These are phyloP conservation scores for Pythium vanterpoolii DNA, from an alignment of 352 stramenopile genomes.

Conservation along the genomic window DNA sequence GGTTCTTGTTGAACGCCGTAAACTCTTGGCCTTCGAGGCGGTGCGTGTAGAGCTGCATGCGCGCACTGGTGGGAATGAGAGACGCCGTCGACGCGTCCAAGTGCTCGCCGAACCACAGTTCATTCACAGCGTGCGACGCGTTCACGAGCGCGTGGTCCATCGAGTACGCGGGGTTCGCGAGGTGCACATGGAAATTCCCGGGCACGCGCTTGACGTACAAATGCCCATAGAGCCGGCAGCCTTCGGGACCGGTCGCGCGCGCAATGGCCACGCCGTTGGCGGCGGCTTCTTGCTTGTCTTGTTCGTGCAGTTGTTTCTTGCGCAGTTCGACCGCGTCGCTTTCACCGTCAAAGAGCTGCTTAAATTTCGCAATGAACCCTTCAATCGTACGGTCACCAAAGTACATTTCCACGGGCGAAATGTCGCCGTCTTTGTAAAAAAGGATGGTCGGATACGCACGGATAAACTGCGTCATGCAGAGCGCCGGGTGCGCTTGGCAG, in stretches of 20 bases:
- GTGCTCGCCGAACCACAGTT: constrained; percentile 94
- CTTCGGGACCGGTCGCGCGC: constrained; percentile 59
- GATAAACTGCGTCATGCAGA: constrained; percentile 95
- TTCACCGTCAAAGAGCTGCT: constrained; percentile 80
- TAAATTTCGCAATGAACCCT: constrained; percentile 90
- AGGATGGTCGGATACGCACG: constrained; percentile 96
- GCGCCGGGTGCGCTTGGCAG: constrained; percentile 90
- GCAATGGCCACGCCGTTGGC: constrained; percentile 60
- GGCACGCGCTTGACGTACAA: constrained; percentile 91
- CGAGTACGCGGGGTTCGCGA: constrained; percentile 94
- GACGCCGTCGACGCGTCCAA: constrained; percentile 46
- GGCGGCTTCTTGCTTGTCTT: constrained; percentile 86
- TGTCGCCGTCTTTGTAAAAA: constrained; percentile 93
- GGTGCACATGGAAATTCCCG: constrained; percentile 98
- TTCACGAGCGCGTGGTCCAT: constrained; percentile 90
- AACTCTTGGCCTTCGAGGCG: constrained; percentile 92
- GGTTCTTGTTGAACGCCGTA: constrained; percentile 90
- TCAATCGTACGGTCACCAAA: constrained; percentile 93
- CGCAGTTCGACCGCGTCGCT: constrained; percentile 63
- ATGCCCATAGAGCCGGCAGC: constrained; percentile 74
- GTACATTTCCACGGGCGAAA: constrained; percentile 93
- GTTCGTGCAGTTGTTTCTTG: constrained; percentile 93
- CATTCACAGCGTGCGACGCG: constrained; percentile 94
- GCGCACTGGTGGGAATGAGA: constrained; percentile 85
- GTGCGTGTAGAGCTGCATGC: constrained; percentile 91